Evolutionary conservation across 305 asterid species (phyloP).

Genomic region (Solanum hybrid): DNA sequence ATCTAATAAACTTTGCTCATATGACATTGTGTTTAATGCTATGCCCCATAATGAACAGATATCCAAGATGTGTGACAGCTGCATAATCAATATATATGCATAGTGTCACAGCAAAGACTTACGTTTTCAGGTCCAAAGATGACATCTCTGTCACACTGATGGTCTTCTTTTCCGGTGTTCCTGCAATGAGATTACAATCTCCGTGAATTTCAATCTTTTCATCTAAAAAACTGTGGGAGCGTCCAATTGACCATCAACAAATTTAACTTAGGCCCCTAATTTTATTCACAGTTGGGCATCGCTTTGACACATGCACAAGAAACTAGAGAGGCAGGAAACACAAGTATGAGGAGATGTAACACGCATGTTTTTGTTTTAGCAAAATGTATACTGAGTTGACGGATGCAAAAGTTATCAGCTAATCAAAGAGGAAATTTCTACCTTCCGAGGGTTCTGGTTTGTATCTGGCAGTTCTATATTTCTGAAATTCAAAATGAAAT

Average conservation of each 20-base stretch:
- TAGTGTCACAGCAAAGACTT: conserved; percentile 10
- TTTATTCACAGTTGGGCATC: too few relatives aligned
- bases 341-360: background rate
- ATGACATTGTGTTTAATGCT: background rate
- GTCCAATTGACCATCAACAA: background rate
- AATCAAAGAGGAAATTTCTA: conserved; percentile 11
- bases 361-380: background rate
- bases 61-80: background rate
- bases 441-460: conserved; percentile 65
- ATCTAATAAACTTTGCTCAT: background rate
- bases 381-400: background rate
- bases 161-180: conserved; percentile 30
- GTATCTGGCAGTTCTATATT: conserved; percentile 62
- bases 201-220: background rate
- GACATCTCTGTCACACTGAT: conserved; percentile 24
- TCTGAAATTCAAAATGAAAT: conserved; percentile 36
- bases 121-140: conserved; percentile 50
- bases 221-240: background rate
- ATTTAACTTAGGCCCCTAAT: background rate
- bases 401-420: background rate
- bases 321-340: background rate
- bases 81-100: background rate
- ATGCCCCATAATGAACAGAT: background rate
- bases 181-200: conserved; percentile 15
- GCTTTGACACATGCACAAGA: background rate